These are phyloP conservation scores for Puccinellia tenuiflora DNA, from an alignment of 176 grass and related monocot species.

Conservation along the genomic window DNA sequence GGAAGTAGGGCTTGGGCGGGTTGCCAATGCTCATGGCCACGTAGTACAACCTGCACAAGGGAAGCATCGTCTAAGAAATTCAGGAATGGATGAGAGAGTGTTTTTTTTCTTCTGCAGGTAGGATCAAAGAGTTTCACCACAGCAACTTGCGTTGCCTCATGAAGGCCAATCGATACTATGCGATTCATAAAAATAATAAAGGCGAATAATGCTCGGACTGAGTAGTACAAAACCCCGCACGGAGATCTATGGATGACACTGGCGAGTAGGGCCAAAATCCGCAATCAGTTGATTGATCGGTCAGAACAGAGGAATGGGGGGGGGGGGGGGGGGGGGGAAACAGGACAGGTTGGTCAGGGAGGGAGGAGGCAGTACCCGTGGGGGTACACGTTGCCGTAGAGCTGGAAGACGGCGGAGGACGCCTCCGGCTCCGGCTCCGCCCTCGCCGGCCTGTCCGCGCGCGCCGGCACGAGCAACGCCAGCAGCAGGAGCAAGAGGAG, in stretches of 20 bases:
- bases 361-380: slow-evolving; percentile 39
- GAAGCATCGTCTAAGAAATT: neutral
- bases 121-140: neutral
- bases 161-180: neutral
- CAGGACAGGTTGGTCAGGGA: neutral
- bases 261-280: neutral
- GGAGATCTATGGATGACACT: neutral
- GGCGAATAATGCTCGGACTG: neutral
- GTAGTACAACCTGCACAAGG: slow-evolving; percentile 64
- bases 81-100: too few species aligned
- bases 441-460: slow-evolving; percentile 34
- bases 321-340: too few species aligned
- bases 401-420: slow-evolving; percentile 74
- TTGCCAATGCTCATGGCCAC: slow-evolving; percentile 81
- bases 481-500: slow-evolving; percentile 12
- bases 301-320: neutral
- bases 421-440: neutral
- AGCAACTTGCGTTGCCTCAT: neutral
- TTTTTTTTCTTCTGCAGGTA: too few species aligned
- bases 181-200: too few species aligned
- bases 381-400: slow-evolving; percentile 85
- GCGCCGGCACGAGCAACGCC: neutral
- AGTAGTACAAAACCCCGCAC: neutral
- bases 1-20: slow-evolving; percentile 76
- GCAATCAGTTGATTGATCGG: slow-evolving; percentile 30